Conservation (phyloP, 106 monocot species). For the Platanthera guangdongensis region DNA sequence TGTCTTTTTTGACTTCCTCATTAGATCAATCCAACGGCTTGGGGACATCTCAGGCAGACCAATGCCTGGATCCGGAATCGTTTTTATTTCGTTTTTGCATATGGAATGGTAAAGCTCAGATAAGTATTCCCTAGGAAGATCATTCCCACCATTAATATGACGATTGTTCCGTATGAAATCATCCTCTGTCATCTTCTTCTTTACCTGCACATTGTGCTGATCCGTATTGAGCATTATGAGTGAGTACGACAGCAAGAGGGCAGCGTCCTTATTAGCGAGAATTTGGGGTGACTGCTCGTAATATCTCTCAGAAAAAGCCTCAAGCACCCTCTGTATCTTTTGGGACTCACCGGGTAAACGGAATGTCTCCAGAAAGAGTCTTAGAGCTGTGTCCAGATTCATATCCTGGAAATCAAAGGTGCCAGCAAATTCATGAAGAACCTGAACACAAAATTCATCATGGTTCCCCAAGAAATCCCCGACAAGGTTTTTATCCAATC, state of each 20-base stretch:
- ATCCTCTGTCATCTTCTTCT: conserved; percentile 80
- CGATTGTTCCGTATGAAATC: conserved; percentile 74
- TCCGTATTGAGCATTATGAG: conserved; percentile 76
- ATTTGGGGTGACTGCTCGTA: conserved; percentile 66
- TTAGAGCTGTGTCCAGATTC: conserved; percentile 61
- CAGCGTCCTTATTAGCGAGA: conserved; percentile 63
- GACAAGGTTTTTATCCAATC: conserved; percentile 65
- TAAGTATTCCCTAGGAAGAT: conserved; percentile 65
- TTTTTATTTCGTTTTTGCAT: conserved; percentile 61
- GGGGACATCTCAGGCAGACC: conserved; percentile 56
- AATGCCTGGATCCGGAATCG: conserved; percentile 47
- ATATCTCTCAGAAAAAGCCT: conserved; percentile 76
- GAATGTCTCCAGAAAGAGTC: conserved; percentile 72
- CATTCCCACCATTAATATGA: conserved; percentile 59
- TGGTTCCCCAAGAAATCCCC: conserved; percentile 76
- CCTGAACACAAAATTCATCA: conserved; percentile 66
- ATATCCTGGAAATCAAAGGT: conserved; percentile 73
- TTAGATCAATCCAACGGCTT: conserved; percentile 63
- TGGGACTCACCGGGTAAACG: conserved; percentile 74
- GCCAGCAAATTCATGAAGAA: conserved; percentile 65
- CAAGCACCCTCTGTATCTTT: conserved; percentile 73
- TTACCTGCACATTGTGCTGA: conserved; percentile 73
- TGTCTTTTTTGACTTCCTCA: conserved; percentile 51
- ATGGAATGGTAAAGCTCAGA: conserved; percentile 64
- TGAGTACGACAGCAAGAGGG: conserved; percentile 65